Base-by-base conservation (phyloP, 768 basidiomycete species). In the Brasilioporus rufonigricans region DNA sequence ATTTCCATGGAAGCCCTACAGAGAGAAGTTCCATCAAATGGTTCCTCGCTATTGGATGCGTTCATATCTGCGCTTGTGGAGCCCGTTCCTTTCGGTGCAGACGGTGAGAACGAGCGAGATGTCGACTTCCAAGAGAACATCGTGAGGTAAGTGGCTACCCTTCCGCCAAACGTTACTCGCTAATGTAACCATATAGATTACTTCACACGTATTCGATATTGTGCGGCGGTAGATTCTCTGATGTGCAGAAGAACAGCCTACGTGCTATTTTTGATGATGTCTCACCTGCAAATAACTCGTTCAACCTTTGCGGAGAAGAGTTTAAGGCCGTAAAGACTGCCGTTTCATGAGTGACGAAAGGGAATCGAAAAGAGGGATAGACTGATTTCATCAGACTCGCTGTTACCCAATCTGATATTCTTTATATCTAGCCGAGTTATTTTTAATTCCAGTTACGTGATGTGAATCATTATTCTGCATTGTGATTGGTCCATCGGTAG, bases 81-180 rank as follows among this genome's bases (percentile, higher is more conserved):
- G 6, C 87, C 88, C 9, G 59, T 85, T 21, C 86, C 88, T 11
- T 76, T 81, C 51, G 89, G 88, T 0, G 76, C 74, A 6, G 85
- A 90, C 62, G 89, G 87, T 18, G 87, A 89, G 55, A 71, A 73
- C 40, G 73, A 73, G n/a, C 81, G 72, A 10, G 89, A 89, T 65
- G 63, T 64, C 3, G 84, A 87, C 51, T 84, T 85, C 36, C 82
- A 85, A 67, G 88, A 88, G 66, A 87, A 85, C 59, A 67, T 80
- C 2, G 59, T 84, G 19, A 76, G 79, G 83, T 83, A 48, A 48
- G 78, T n/a, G 12, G 12, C 6, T 38, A 19, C 16, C 26, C 16
- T 43, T 32, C 35, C 4, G 10, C 3, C 29, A 32, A 51, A 23
- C 27, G 48, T 19, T 32, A 21, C 40, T 53, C 16, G 32, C 35